These are phyloP conservation scores for Fusarium sp. DNA, from an alignment of 2,329 filamentous ascomycete genomes.

Conservation along the genomic window DNA sequence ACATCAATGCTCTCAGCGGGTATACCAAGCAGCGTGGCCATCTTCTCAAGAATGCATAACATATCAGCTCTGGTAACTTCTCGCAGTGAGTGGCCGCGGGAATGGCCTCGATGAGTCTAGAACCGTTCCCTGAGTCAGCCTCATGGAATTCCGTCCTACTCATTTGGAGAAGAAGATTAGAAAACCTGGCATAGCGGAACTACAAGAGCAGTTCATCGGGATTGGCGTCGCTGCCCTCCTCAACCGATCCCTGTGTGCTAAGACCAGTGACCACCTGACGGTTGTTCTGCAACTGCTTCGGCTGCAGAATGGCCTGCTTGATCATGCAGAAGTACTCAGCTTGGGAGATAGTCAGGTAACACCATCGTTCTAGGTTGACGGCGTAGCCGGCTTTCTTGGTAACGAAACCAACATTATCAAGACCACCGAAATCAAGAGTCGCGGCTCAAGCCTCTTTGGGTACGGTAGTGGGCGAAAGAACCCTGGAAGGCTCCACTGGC, in stretches of 20 bases:
- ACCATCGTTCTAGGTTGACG: conserved; percentile 12
- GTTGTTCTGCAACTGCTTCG: background rate
- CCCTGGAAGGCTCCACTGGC: conserved; percentile 13
- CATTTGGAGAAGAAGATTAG: conserved; percentile 13
- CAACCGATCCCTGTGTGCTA: conserved; percentile 4
- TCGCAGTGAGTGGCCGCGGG: background rate
- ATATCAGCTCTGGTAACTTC: no score
- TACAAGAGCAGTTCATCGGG: conserved; percentile 14
- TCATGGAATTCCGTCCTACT: conserved; percentile 5
- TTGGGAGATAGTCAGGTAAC: conserved; percentile 13
- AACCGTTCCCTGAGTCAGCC: background rate
- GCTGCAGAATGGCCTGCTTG: conserved; percentile 8
- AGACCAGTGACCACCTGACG: conserved; percentile 10
- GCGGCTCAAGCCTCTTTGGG: background rate
- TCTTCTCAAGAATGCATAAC: no score
- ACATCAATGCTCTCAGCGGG: no score
- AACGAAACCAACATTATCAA: conserved; percentile 7
- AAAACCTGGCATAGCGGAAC: conserved; percentile 17
- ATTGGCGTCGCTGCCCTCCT: conserved; percentile 6
- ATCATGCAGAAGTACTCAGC: conserved; percentile 14
- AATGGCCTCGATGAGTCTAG: background rate
- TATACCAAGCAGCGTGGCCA: no score
- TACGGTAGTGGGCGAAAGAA: conserved; percentile 11
- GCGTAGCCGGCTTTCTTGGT: conserved; percentile 9
- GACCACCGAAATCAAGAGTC: conserved; percentile 5